Evolutionary conservation across 352 stramenopile genomes (phyloP), one percentile per base, ranked within the genome.

Genomic region (Phytopythium oedochilum): DNA sequence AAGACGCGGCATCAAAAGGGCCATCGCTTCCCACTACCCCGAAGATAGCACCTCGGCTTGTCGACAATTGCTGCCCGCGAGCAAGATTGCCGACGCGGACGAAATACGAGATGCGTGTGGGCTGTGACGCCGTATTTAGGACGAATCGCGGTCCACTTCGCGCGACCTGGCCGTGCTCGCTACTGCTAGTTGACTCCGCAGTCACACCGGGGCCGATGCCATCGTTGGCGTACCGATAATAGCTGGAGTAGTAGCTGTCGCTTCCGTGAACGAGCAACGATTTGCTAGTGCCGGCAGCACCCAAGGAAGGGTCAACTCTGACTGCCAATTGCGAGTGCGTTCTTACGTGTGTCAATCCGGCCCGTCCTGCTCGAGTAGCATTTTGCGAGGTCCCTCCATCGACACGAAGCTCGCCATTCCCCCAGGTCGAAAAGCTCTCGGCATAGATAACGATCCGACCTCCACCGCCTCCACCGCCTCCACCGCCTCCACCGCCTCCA

Each of bases 361-460:
- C 45, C 12, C 66, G 53, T 15, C 80, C 83, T 25, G 31, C 63
- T 32, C 75, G 70, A 26, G 3, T 15, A 4, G 43, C 9, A 46
- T 88, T 67, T 53, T 84, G 71, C 4, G 80, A 88, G 1, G 68
- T 54, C 0, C 82, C 81, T 39, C 86, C 86, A 60, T 93, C 85
- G 2, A 93, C 86, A 20, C 78, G 55, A 14, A 99, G 70, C 12
- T 70, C 66, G n/a, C 77, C 88, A 32, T 79, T 71, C 0, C 78
- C 75, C 56, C 90, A 96, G 14, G 97, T 78, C 0, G 88, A 85
- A 34, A 98, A 90, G 32, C 97, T 89, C 61, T 98, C 97, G 0
- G 91, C 69, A 36, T 91, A 96, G 7, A 98, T 78, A 3, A 97
- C 79, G 28, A 92, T 73, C n/a, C 77, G 56, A 2, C 75, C 77